Conservation (phyloP, 2,329 filamentous ascomycete genomes). For the Penicillium sp. region DNA sequence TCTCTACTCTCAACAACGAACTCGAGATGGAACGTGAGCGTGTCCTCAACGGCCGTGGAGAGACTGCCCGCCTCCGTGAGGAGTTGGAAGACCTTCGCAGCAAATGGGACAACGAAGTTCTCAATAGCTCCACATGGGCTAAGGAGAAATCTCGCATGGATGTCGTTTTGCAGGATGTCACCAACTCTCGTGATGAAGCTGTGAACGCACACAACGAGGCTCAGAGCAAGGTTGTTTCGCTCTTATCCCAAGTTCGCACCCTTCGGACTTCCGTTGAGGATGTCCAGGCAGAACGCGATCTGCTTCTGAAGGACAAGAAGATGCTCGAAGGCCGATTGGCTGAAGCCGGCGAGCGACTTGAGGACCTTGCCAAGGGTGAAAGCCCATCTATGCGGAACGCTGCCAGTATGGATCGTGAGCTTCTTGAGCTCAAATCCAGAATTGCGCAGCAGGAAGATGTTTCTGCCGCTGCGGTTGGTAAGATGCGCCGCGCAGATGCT, state of each 20-base stretch:
- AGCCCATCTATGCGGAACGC: conserved; percentile 86
- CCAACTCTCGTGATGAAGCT: conserved; percentile 89
- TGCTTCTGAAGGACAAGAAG: conserved; percentile 83
- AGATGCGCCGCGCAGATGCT: conserved; percentile 93
- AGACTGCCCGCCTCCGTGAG: conserved; percentile 85
- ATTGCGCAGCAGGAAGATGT: conserved; percentile 94
- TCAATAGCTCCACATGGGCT: conserved; percentile 96
- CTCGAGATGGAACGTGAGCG: conserved; percentile 92
- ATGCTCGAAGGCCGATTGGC: conserved; percentile 77
- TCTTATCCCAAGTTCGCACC: conserved; percentile 83
- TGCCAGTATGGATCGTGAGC: conserved; percentile 81
- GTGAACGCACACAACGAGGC: conserved; percentile 91
- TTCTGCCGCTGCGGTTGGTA: conserved; percentile 84
- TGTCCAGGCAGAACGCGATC: conserved; percentile 77
- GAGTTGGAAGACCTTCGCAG: conserved; percentile 91
- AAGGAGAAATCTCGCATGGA: conserved; percentile 95
- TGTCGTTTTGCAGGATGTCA: conserved; percentile 81
- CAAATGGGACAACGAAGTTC: conserved; percentile 97
- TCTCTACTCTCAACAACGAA: conserved; percentile 84
- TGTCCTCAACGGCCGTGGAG: conserved; percentile 75
- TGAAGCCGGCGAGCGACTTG: conserved; percentile 83
- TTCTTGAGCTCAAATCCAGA: conserved; percentile 82
- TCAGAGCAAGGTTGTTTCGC: conserved; percentile 84
- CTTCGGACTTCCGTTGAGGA: conserved; percentile 85
- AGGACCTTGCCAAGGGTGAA: conserved; percentile 81